Evolutionary conservation across 139 green algal species (phyloP).

Genomic region (Microglena sp.): DNA sequence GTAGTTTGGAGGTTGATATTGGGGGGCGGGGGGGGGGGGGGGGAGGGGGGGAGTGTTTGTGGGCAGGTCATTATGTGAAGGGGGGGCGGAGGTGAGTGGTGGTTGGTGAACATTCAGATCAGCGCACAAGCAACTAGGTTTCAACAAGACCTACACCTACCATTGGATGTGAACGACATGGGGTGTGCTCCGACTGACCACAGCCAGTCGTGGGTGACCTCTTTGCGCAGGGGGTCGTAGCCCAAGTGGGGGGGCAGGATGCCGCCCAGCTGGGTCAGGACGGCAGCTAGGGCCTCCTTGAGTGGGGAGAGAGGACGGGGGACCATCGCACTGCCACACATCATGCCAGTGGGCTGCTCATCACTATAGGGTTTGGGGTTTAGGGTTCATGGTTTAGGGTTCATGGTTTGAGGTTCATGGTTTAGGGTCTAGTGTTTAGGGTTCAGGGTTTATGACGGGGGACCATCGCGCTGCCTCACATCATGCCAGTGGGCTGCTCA

Average conservation of each 20-base stretch:
- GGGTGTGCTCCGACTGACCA: constrained; percentile 44
- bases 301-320: constrained; percentile 34
- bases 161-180: constrained; percentile 34
- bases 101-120: no score
- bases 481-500: no score
- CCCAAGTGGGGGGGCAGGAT: constrained; percentile 56
- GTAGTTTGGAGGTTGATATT: no score
- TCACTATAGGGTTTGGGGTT: constrained; percentile 17
- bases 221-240: constrained; percentile 22
- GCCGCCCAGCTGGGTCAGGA: constrained; percentile 36
- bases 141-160: no score
- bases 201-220: constrained; percentile 47
- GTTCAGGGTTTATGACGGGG: no score
- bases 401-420: not conserved
- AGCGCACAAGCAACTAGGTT: no score
- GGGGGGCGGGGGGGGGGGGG: no score
- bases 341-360: constrained; percentile 49
- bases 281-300: constrained; percentile 41
- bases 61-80: no score
- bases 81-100: no score
- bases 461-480: no score
- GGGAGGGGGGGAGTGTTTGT: no score
- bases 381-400: not conserved
- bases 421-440: no score
- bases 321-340: constrained; percentile 41